phyloP scores from a whole-genome alignment of 331 rosid genomes.

The Stylosanthes scabra region DNA sequence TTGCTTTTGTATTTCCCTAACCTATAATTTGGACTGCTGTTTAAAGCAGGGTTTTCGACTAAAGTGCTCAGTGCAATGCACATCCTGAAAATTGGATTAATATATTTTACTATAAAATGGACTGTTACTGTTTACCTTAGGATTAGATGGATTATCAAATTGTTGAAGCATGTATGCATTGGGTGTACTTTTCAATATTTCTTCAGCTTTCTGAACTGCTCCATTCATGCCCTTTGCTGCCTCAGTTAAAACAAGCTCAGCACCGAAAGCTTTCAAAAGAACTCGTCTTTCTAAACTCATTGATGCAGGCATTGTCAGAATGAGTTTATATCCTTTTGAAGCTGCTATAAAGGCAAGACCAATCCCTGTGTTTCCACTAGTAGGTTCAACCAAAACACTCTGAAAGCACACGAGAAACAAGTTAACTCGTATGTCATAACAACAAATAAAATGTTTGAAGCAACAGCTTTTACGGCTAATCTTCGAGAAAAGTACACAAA shows the following conservation, averaged over 20 bases:
- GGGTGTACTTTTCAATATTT: slow-evolving; percentile 78
- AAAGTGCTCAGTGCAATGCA: slow-evolving; percentile 1
- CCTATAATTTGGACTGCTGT: slow-evolving; percentile 22
- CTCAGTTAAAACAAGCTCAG: slow-evolving; percentile 91
- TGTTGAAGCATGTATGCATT: slow-evolving; percentile 96
- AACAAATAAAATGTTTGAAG: slow-evolving; percentile 30
- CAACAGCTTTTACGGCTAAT: slow-evolving; percentile 21
- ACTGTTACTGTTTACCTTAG: slow-evolving; percentile 70
- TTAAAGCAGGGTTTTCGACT: slow-evolving; percentile 32
- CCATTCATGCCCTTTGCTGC: slow-evolving; percentile 98
- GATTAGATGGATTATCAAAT: slow-evolving; percentile 97
- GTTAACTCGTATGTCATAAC: slow-evolving; percentile 39
- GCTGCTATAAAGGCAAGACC: slow-evolving; percentile 99
- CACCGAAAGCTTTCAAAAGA: slow-evolving; percentile 96
- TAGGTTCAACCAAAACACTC: slow-evolving; percentile 97
- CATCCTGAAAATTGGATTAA: slow-evolving; percentile 6
- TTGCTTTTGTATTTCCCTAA: slow-evolving; percentile 20
- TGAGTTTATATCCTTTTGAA: slow-evolving; percentile 93
- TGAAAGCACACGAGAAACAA: slow-evolving; percentile 28
- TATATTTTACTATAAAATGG: slow-evolving; percentile 24
- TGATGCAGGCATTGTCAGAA: slow-evolving; percentile 96
- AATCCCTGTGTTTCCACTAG: slow-evolving; percentile 99
- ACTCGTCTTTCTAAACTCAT: slow-evolving; percentile 99
- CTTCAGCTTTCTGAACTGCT: slow-evolving; percentile 98
- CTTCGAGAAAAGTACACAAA: slow-evolving; percentile 23